Evolutionary conservation across 164 flowering plant genomes (phyloP).

Genomic region (Nymphaea colorata): DNA sequence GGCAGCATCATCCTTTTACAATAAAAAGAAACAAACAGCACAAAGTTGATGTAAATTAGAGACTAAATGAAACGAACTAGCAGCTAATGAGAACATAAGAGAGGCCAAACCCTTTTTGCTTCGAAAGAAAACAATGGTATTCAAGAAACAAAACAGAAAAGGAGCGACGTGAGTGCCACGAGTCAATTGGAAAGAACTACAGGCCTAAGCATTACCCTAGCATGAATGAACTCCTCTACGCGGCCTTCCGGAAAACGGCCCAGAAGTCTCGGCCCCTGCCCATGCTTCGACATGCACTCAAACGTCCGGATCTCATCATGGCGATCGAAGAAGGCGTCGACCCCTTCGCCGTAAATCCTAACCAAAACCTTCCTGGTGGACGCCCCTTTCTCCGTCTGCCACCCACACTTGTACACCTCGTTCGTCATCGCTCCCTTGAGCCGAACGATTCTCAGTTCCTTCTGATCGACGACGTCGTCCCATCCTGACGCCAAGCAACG

Average conservation of each 20-base stretch:
- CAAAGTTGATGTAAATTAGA: no score
- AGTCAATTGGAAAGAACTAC: no score
- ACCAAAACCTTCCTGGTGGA: conserved; percentile 47
- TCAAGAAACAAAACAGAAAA: no score
- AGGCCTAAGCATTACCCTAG: conserved; percentile 34
- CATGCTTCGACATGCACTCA: conserved; percentile 68
- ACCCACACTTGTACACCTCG: conserved; percentile 63
- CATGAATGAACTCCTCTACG: conserved; percentile 74
- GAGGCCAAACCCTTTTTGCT: no score
- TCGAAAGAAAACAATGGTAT: no score
- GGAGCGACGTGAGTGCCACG: no score
- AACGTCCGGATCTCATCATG: conserved; percentile 57
- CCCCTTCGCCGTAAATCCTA: conserved; percentile 78
- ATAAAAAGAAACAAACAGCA: no score
- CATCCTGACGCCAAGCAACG: conserved; percentile 47
- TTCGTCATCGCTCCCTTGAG: conserved; percentile 91
- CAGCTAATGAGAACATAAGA: no score
- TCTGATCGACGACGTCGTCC: conserved; percentile 43
- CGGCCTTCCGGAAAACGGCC: conserved; percentile 62
- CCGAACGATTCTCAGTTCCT: conserved; percentile 41
- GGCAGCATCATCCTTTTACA: no score
- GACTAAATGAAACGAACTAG: no score
- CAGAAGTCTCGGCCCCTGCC: conserved; percentile 67
- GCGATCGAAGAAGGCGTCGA: conserved; percentile 65
- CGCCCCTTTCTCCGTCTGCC: conserved; percentile 36